These are phyloP conservation scores for Lepidium campestre DNA, from an alignment of 441 rosid species.

Conservation along the genomic window DNA sequence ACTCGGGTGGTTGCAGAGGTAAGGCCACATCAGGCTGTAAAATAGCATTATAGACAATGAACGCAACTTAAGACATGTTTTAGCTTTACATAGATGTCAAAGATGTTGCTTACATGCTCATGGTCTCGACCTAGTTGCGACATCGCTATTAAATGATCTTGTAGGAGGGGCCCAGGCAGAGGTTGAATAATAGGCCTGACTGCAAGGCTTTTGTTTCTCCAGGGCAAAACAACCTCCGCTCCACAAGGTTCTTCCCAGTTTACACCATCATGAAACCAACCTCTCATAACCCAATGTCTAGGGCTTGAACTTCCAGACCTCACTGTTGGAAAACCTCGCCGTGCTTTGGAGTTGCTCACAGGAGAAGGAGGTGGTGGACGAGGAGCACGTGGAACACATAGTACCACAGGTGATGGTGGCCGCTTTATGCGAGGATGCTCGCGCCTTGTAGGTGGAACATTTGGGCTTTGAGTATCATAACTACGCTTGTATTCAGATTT, in stretches of 20 bases:
- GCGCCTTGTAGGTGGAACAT: conserved; percentile 69
- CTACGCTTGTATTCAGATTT: conserved; percentile 64
- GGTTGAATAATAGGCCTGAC: conserved; percentile 81
- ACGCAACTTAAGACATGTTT: conserved; percentile 16
- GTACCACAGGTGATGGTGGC: conserved; percentile 97
- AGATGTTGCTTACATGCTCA: conserved; percentile 68
- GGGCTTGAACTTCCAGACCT: conserved; percentile 99
- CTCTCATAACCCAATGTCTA: conserved; percentile 94
- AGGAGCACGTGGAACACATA: conserved; percentile 94
- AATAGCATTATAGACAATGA: conserved; percentile 27
- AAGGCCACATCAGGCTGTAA: conserved; percentile 86
- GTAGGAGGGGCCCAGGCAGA: conserved; percentile 78
- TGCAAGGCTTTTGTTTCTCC: conserved; percentile 88
- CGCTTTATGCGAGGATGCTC: conserved; percentile 88
- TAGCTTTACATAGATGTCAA: conserved; percentile 7
- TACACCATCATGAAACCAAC: conserved; percentile 75
- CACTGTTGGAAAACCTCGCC: conserved; percentile 88
- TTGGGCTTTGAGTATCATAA: conserved; percentile 74
- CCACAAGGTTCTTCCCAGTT: conserved; percentile 79
- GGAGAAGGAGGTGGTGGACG: conserved; percentile 96
- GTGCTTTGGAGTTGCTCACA: conserved; percentile 80
- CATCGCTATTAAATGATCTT: conserved; percentile 82
- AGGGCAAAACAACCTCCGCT: conserved; percentile 92
- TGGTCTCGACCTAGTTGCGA: conserved; percentile 91
- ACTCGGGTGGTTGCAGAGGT: conserved; percentile 75